Conservation (phyloP, 2,329 filamentous ascomycete species). For the Fusarium mundagurra region DNA sequence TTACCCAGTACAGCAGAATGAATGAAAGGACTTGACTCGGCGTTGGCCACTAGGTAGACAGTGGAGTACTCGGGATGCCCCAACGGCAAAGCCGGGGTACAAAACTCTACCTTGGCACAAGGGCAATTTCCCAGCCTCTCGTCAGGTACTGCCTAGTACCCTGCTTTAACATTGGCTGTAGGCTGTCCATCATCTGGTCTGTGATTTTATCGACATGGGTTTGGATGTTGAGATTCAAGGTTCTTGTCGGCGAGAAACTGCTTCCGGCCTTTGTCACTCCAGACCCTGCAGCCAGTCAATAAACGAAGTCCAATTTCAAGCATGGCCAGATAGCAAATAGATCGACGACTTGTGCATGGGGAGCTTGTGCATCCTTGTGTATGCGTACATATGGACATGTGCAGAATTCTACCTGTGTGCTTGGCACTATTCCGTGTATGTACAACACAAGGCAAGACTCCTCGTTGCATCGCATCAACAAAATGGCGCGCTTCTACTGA, state of each 20-base stretch:
- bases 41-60: slow-evolving; percentile 35
- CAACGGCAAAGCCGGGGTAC: slow-evolving; percentile 35
- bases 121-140: slow-evolving; percentile 41
- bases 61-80: slow-evolving; percentile 31
- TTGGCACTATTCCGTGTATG: slow-evolving; percentile 8
- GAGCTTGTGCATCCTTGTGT: slow-evolving; percentile 1
- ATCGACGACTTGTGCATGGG: slow-evolving; percentile 27
- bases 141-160: slow-evolving; percentile 28
- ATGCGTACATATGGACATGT: neutral
- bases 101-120: slow-evolving; percentile 33
- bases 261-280: slow-evolving; percentile 18
- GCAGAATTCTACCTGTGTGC: neutral
- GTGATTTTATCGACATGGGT: slow-evolving; percentile 31
- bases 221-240: slow-evolving; percentile 31
- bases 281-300: slow-evolving; percentile 24
- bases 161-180: slow-evolving; percentile 17
- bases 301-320: slow-evolving; percentile 14
- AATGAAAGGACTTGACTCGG: slow-evolving; percentile 37
- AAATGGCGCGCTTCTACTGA: slow-evolving; percentile 22
- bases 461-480: slow-evolving; percentile 17
- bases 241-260: slow-evolving; percentile 27
- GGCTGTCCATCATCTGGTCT: slow-evolving; percentile 25
- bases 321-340: slow-evolving; percentile 11
- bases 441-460: slow-evolving; percentile 3
- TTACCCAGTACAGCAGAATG: slow-evolving; percentile 25